These are phyloP conservation scores for Pichia sporocuriosa DNA, from an alignment of 805 yeast species.

Conservation along the genomic window DNA sequence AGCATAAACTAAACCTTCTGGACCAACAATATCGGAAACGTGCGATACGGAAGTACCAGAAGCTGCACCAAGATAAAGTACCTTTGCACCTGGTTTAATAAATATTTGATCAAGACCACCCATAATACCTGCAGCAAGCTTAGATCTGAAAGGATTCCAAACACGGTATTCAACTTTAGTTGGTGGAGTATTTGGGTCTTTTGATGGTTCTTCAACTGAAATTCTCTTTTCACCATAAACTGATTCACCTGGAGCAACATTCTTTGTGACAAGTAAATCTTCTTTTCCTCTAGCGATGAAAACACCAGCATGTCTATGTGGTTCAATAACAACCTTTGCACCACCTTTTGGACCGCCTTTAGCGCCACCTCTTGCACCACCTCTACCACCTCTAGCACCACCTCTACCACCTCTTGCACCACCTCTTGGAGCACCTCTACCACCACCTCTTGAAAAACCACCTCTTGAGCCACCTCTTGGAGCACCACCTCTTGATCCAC, in stretches of 20 bases:
- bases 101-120: slow-evolving; percentile 98
- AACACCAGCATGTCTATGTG: slow-evolving; percentile 98
- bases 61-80: slow-evolving; percentile 96
- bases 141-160: slow-evolving; percentile 99
- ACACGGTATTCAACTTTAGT: slow-evolving; percentile 98
- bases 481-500: slow-evolving; percentile 32
- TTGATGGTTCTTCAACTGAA: slow-evolving; percentile 85
- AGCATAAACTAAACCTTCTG: slow-evolving; percentile 97
- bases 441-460: slow-evolving; percentile 33
- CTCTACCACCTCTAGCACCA: slow-evolving; percentile 52
- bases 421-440: slow-evolving; percentile 49
- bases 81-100: slow-evolving; percentile 97
- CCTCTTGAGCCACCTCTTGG: slow-evolving; percentile 53
- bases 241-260: slow-evolving; percentile 96
- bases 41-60: slow-evolving; percentile 99
- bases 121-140: slow-evolving; percentile 99
- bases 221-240: slow-evolving; percentile 98
- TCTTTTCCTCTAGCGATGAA: slow-evolving; percentile 99
- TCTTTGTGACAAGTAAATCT: slow-evolving; percentile 94
- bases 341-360: slow-evolving; percentile 83
- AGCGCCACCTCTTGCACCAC: slow-evolving; percentile 57
- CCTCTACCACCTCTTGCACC: slow-evolving; percentile 48
- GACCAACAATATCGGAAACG: slow-evolving; percentile 97
- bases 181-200: slow-evolving; percentile 79
- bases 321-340: slow-evolving; percentile 95